Conservation (phyloP, 225 moss, liverwort and hornwort genomes). For the Polytrichum commune region DNA sequence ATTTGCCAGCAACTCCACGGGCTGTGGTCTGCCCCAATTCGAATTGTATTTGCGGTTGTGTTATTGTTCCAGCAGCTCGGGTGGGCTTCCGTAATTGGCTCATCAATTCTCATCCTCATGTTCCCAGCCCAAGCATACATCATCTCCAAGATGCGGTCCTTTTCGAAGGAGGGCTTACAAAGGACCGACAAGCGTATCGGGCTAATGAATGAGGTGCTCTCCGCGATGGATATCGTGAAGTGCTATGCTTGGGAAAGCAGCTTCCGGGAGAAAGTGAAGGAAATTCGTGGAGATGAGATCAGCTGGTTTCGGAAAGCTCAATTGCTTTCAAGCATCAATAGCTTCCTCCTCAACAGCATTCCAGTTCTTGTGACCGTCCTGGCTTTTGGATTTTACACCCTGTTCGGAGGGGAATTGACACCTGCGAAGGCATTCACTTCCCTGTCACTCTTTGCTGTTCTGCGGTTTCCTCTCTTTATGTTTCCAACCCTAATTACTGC, state of each 20-base stretch:
- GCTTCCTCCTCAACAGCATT: slow-evolving; percentile 32
- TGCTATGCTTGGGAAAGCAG: slow-evolving; percentile 67
- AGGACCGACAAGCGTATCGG: slow-evolving; percentile 46
- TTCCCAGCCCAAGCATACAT: slow-evolving; percentile 35
- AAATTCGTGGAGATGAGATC: slow-evolving; percentile 28
- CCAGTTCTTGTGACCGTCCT: slow-evolving; percentile 34
- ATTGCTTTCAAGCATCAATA: slow-evolving; percentile 35
- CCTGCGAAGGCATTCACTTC: slow-evolving; percentile 51
- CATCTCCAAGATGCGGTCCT: slow-evolving; percentile 13
- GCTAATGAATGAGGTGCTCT: slow-evolving; percentile 40
- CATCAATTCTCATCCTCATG: slow-evolving; percentile 31
- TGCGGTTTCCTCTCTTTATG: slow-evolving; percentile 47
- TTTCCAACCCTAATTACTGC: slow-evolving; percentile 45
- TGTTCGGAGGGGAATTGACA: slow-evolving; percentile 27
- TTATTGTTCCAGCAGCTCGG: slow-evolving; percentile 37
- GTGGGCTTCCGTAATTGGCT: slow-evolving; percentile 24
- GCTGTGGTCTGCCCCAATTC: slow-evolving; percentile 71
- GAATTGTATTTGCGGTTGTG: slow-evolving; percentile 53
- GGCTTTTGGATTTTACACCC: slow-evolving; percentile 33
- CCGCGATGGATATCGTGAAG: slow-evolving; percentile 64
- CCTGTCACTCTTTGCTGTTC: slow-evolving; percentile 39
- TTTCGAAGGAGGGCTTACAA: slow-evolving; percentile 20
- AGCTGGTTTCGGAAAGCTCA: slow-evolving; percentile 39
- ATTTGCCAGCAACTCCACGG: slow-evolving; percentile 78
- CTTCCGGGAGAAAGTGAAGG: slow-evolving; percentile 23